These are phyloP conservation scores for Hypoxylon subgilvum DNA, from an alignment of 495 filamentous ascomycete genomes.

Conservation along the genomic window DNA sequence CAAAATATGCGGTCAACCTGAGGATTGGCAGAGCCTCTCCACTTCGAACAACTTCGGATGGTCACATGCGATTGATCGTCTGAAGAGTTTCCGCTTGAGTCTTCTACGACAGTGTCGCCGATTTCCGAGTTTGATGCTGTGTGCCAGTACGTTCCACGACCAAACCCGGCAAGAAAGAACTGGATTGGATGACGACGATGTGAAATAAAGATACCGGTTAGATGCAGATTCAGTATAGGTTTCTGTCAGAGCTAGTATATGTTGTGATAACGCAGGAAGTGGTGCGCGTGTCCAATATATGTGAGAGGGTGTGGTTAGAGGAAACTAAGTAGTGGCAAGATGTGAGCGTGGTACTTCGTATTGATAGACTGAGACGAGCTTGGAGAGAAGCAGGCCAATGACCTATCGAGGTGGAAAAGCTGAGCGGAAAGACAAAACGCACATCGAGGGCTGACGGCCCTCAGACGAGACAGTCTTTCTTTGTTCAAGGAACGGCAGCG, in stretches of 20 bases:
- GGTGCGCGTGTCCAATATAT: constrained; percentile 35
- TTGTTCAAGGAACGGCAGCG: constrained; percentile 35
- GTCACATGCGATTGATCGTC: constrained; percentile 25
- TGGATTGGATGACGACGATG: constrained; percentile 20
- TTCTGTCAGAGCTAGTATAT: constrained; percentile 36
- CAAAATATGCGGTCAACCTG: not conserved
- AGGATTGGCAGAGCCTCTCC: constrained; percentile 22
- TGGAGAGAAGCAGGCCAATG: constrained; percentile 17
- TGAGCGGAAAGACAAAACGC: constrained; percentile 30
- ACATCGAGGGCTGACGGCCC: constrained; percentile 32
- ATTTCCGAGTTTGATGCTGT: constrained; percentile 29
- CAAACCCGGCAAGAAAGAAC: constrained; percentile 13
- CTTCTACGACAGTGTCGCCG: constrained; percentile 23
- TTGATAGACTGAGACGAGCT: constrained; percentile 19
- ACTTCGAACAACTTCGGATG: constrained; percentile 8
- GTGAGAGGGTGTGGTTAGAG: constrained; percentile 33
- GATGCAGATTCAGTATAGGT: constrained; percentile 23
- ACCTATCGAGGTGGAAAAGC: constrained; percentile 29
- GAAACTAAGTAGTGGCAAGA: constrained; percentile 22
- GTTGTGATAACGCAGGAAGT: constrained; percentile 23
- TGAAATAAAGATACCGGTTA: constrained; percentile 25
- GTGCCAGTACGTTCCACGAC: constrained; percentile 23
- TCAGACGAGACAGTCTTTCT: constrained; percentile 41
- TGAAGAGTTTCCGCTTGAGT: constrained; percentile 4
- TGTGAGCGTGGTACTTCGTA: constrained; percentile 39